Conservation (phyloP, 768 basidiomycete genomes). For the Psilocybe cyanescens region DNA sequence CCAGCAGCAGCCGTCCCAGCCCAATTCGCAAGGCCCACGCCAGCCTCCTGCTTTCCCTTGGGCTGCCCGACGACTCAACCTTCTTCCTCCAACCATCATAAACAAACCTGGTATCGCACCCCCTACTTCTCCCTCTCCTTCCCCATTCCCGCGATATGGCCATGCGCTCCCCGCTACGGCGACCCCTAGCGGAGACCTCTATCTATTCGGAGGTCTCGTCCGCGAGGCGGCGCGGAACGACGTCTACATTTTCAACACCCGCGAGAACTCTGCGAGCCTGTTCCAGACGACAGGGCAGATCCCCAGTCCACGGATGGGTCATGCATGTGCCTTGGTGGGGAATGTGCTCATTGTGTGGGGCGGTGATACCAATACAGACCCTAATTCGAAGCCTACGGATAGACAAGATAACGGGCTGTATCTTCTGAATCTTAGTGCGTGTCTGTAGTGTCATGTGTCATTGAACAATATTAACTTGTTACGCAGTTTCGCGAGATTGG, state of each 20-base stretch:
- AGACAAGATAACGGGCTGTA: conserved; percentile 93
- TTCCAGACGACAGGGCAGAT: conserved; percentile 89
- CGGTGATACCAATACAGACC: conserved; percentile 90
- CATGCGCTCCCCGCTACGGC: conserved; percentile 86
- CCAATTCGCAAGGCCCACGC: conserved; percentile 30
- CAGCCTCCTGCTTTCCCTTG: conserved; percentile 74
- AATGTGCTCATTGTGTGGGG: conserved; percentile 98
- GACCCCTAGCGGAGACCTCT: conserved; percentile 85
- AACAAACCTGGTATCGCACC: conserved; percentile 66
- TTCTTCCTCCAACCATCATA: conserved; percentile 69
- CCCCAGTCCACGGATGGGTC: conserved; percentile 92
- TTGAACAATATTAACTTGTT: conserved; percentile 6
- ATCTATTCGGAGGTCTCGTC: conserved; percentile 96
- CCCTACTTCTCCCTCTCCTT: conserved; percentile 74
- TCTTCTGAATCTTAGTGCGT: conserved; percentile 89
- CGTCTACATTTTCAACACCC: conserved; percentile 86
- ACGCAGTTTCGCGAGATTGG: conserved; percentile 91
- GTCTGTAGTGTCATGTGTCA: neutral
- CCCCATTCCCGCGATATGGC: conserved; percentile 96
- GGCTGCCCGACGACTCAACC: conserved; percentile 73
- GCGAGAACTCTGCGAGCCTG: conserved; percentile 77
- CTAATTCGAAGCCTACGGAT: conserved; percentile 61
- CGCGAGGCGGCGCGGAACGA: conserved; percentile 90
- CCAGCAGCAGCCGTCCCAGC: conserved; percentile 26
- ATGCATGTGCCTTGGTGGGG: conserved; percentile 94